These are phyloP conservation scores for Neurospora crassa DNA, from an alignment of 2,329 filamentous ascomycete genomes.

Conservation along the genomic window DNA sequence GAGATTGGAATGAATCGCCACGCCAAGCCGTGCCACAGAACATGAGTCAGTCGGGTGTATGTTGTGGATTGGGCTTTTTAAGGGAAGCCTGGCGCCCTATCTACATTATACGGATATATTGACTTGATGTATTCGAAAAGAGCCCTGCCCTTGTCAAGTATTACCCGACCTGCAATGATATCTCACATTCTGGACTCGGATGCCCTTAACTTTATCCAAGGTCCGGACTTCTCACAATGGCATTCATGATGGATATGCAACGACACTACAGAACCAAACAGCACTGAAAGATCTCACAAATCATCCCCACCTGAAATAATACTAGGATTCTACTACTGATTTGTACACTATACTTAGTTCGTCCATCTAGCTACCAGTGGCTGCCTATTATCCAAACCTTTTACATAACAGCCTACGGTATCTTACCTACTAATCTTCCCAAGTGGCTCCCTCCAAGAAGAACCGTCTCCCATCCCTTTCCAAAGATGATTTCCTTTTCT, in stretches of 20 bases:
- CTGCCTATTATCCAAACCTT: not conserved
- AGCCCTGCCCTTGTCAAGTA: not conserved
- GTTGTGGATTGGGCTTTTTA: not conserved
- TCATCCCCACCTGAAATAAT: not conserved
- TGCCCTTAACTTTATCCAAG: not conserved
- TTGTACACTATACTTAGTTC: not conserved
- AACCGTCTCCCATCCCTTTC: not conserved
- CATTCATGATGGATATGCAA: not conserved
- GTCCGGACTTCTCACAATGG: not conserved
- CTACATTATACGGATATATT: not conserved
- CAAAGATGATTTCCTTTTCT: not conserved
- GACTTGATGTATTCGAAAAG: not conserved
- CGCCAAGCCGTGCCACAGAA: not conserved
- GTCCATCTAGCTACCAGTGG: not conserved
- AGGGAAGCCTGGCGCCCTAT: not conserved
- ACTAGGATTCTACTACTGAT: not conserved
- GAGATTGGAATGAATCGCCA: not conserved
- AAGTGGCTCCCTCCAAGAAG: not conserved
- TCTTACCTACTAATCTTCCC: not conserved
- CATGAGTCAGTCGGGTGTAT: not conserved
- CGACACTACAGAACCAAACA: too few species aligned
- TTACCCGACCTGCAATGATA: not conserved
- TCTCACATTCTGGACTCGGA: not conserved
- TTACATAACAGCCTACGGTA: not conserved
- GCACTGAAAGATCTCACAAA: not conserved